A percentile compares a stretch with the other conserved stretches of the same genome.
Conservation (phyloP, 257 asterid species). For the Solanum virginianum region DNA sequence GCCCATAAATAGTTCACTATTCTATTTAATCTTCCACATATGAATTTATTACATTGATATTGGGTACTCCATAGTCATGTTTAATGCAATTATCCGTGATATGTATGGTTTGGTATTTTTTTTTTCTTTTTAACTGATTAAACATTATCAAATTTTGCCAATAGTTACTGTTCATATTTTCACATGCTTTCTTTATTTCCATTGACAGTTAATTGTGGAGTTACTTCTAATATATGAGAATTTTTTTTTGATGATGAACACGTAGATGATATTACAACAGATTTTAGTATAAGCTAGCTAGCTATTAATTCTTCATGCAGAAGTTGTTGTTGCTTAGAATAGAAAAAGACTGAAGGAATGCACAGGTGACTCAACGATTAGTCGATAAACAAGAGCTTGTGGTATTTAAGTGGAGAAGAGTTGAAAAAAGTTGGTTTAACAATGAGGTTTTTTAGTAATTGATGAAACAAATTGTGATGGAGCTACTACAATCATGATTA, state of each 20-base stretch:
- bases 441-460: no score
- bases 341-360: no score
- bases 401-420: no score
- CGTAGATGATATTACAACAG: constrained; percentile 78
- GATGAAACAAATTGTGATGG: no score
- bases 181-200: not conserved
- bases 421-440: no score
- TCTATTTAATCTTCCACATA: no score
- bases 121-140: not conserved
- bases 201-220: constrained; percentile 11
- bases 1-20: no score
- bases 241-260: constrained; percentile 15
- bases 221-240: not conserved
- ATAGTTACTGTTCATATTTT: not conserved
- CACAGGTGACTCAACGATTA: no score
- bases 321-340: constrained; percentile 18
- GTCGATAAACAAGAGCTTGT: no score
- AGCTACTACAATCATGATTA: no score
- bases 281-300: constrained; percentile 57
- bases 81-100: not conserved
- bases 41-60: not conserved
- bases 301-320: constrained; percentile 77
- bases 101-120: not conserved
- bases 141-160: not conserved
- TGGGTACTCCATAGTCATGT: not conserved